A percentile compares a stretch with the other conserved stretches of the same genome.
Evolutionary conservation across 345 rosid genomes (phyloP).

Genomic region (Rhodomyrtus tomentosa): DNA sequence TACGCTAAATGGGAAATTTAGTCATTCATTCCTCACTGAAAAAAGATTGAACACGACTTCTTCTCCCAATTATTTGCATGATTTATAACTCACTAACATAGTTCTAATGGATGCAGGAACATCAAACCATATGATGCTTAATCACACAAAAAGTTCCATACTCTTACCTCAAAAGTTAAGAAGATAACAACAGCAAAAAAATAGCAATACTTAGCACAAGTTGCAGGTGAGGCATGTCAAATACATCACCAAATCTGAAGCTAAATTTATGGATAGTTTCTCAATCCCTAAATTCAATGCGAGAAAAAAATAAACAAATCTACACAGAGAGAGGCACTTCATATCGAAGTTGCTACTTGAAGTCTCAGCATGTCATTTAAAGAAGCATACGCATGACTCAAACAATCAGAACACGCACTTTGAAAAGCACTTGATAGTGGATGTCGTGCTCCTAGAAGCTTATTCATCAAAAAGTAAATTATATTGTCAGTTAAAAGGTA

Average conservation of each 20-base stretch:
- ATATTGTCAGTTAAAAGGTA: background rate
- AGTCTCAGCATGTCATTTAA: background rate
- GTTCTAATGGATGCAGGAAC: background rate
- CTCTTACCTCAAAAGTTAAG: background rate
- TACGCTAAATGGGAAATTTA: background rate
- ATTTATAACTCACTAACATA: background rate
- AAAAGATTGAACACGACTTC: background rate
- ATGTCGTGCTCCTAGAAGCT: background rate
- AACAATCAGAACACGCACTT: background rate
- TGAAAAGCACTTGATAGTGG: background rate
- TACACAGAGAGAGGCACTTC: background rate
- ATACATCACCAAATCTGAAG: background rate
- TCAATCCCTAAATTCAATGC: background rate
- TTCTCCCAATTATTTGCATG: background rate
- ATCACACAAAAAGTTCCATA: background rate
- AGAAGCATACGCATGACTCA: background rate
- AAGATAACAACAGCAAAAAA: background rate
- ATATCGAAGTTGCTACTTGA: background rate
- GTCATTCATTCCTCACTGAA: background rate
- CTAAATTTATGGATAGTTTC: background rate
- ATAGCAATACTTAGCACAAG: background rate
- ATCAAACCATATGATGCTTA: background rate
- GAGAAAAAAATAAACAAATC: background rate
- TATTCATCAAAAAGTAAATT: background rate
- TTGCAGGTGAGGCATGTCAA: background rate